Evolutionary conservation across 1,139 yeast genomes (phyloP).

Genomic region (Yamadazyma spencermartinsiae): DNA sequence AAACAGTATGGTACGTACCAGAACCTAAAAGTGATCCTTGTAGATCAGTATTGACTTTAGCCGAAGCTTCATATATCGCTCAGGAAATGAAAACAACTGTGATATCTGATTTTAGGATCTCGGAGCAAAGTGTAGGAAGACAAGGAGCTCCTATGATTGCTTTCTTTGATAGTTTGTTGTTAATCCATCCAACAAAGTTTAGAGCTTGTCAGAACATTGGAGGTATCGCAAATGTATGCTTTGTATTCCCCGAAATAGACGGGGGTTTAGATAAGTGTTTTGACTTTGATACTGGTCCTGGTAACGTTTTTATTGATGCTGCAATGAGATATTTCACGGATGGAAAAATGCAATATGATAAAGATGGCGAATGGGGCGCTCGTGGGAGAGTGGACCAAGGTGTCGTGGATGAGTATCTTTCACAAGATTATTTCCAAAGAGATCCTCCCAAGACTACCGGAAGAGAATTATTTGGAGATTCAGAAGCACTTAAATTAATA

Average conservation of each 20-base stretch:
- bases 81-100: constrained; percentile 11
- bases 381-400: constrained; percentile 11
- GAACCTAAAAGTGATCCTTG: constrained; percentile 8
- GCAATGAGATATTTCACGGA: constrained; percentile 15
- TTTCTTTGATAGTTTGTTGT: constrained; percentile 14
- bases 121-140: constrained; percentile 16
- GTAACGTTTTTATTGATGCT: constrained; percentile 16
- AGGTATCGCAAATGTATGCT: constrained; percentile 16
- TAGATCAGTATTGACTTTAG: constrained; percentile 13
- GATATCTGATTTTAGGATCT: constrained; percentile 11
- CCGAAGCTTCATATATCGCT: constrained; percentile 13
- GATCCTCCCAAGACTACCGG: constrained; percentile 16
- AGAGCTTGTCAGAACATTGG: constrained; percentile 17
- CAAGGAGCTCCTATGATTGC: constrained; percentile 17
- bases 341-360: constrained; percentile 13
- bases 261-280: constrained; percentile 13
- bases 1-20: constrained; percentile 15
- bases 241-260: constrained; percentile 12
- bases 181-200: constrained; percentile 11
- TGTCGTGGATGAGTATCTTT: constrained; percentile 12
- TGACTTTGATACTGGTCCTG: constrained; percentile 17
- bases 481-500: constrained; percentile 11
- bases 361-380: constrained; percentile 14
- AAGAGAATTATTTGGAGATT: constrained; percentile 16
- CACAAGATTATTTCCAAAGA: constrained; percentile 10